Evolutionary conservation across 1,284 basidiomycete species (phyloP).

Genomic region (Leccinum proximum): DNA sequence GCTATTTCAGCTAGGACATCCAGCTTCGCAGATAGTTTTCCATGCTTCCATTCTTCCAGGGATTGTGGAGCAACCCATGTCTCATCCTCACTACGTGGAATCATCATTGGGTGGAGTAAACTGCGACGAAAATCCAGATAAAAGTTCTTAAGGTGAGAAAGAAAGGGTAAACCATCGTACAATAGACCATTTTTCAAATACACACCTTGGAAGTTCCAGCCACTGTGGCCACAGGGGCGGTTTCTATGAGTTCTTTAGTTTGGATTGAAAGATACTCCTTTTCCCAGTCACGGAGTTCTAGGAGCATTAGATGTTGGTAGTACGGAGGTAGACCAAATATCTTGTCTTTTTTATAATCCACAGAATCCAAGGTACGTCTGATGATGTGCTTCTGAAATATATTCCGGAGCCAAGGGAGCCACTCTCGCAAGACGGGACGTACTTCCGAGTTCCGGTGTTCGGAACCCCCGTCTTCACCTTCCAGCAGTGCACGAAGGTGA

Average conservation of each 20-base stretch:
- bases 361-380: background rate
- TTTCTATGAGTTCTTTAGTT: background rate
- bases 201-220: background rate
- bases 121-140: constrained; percentile 3
- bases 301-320: background rate
- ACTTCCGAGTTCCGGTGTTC: background rate
- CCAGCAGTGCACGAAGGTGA: background rate
- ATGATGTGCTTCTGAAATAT: background rate
- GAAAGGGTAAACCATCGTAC: background rate
- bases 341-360: background rate
- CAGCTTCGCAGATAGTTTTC: background rate
- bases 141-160: constrained; percentile 3
- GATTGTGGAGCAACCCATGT: background rate
- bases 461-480: background rate
- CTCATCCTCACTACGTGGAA: background rate
- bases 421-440: background rate
- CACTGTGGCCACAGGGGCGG: background rate
- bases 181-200: background rate
- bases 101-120: constrained; percentile 3
- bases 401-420: background rate
- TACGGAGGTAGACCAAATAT: background rate
- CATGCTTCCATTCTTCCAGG: background rate
- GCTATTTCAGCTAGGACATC: background rate
- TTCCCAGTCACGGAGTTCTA: background rate
- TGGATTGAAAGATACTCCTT: background rate